Evolutionary conservation across 2,329 filamentous ascomycete species (phyloP).

Genomic region (Colletotrichum kahawae): DNA sequence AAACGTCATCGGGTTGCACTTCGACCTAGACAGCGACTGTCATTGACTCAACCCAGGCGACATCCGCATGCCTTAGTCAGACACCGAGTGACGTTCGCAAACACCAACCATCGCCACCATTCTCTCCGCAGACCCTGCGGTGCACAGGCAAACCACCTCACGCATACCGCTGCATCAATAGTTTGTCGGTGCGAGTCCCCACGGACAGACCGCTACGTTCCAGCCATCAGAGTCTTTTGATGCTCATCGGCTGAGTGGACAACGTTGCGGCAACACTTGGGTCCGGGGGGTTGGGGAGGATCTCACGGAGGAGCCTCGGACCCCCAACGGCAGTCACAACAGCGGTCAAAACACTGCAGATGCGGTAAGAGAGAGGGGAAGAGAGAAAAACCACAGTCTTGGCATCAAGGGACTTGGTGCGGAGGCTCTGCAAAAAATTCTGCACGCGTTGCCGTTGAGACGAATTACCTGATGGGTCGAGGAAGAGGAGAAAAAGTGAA

Average conservation of each 20-base stretch:
- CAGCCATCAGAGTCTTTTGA: not conserved
- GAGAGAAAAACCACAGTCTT: not conserved
- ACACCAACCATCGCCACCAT: not conserved
- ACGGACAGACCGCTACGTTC: constrained; percentile 10
- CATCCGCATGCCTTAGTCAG: not conserved
- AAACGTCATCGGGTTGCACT: not conserved
- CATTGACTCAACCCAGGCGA: not conserved
- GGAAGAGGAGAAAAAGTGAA: not conserved
- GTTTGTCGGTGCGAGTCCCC: not conserved
- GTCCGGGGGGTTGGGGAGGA: constrained; percentile 12
- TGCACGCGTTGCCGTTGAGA: constrained; percentile 17
- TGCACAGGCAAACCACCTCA: not conserved
- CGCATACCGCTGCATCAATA: not conserved
- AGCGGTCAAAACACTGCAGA: constrained; percentile 16
- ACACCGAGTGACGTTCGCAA: not conserved
- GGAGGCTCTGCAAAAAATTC: not conserved
- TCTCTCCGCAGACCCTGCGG: not conserved
- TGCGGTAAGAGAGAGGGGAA: not conserved
- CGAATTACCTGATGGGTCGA: not conserved
- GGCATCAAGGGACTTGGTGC: not conserved
- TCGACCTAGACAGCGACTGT: not conserved
- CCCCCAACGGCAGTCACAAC: constrained; percentile 11
- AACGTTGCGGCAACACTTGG: not conserved
- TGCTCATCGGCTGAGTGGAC: constrained; percentile 6
- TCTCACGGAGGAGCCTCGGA: not conserved